Percentiles rank a stretch among this genome's conserved stretches.
These are phyloP conservation scores for Cnidoscolus chayamansa DNA, from an alignment of 441 rosid genomes.

Conservation along the genomic window DNA sequence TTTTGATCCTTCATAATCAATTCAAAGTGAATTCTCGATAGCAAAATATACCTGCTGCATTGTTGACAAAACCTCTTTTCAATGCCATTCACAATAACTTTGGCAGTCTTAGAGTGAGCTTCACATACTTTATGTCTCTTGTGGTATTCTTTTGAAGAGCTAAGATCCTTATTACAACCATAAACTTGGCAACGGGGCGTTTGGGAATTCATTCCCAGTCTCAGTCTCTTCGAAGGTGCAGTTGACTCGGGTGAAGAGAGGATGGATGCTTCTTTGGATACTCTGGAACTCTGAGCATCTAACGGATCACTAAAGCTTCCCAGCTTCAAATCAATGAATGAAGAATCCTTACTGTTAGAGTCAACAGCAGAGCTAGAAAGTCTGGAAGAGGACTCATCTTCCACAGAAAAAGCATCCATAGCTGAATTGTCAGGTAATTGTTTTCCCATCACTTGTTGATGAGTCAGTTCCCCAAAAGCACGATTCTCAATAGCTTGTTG, in stretches of 20 bases:
- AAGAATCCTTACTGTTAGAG: slow-evolving; percentile 34
- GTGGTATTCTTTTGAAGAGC: slow-evolving; percentile 64
- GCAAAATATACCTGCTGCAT: slow-evolving; percentile 57
- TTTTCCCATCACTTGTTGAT: slow-evolving; percentile 32
- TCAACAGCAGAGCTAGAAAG: slow-evolving; percentile 38
- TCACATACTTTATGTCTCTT: slow-evolving; percentile 69
- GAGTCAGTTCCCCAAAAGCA: slow-evolving; percentile 32
- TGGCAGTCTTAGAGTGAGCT: slow-evolving; percentile 57
- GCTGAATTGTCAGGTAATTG: slow-evolving; percentile 25
- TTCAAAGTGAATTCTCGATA: not conserved
- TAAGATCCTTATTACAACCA: slow-evolving; percentile 63
- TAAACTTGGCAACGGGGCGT: slow-evolving; percentile 51
- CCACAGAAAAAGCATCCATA: slow-evolving; percentile 29
- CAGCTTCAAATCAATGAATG: slow-evolving; percentile 52
- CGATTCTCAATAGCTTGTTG: slow-evolving; percentile 28
- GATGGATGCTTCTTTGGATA: slow-evolving; percentile 27
- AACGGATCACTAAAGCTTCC: slow-evolving; percentile 46
- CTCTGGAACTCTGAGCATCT: slow-evolving; percentile 31
- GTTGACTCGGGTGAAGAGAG: slow-evolving; percentile 39
- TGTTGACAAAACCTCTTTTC: slow-evolving; percentile 76
- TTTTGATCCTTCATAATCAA: not conserved
- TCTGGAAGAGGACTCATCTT: slow-evolving; percentile 34
- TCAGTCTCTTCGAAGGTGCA: slow-evolving; percentile 39
- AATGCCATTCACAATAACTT: slow-evolving; percentile 57
- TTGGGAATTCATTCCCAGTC: slow-evolving; percentile 29